phyloP scores from a whole-genome alignment of 345 rosid genomes.

The Populus davidiana region DNA sequence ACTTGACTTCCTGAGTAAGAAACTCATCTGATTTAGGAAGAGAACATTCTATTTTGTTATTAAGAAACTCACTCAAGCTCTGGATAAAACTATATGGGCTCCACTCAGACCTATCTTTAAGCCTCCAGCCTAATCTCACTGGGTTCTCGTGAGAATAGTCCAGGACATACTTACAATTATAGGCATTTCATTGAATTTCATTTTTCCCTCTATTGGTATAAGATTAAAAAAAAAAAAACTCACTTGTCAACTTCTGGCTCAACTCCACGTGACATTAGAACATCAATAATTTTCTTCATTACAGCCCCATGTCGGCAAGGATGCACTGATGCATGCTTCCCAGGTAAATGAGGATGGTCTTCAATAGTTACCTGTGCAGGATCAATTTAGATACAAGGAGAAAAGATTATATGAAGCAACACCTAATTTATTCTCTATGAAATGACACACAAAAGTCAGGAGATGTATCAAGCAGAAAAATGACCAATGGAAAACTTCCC shows the following conservation, averaged over 20 bases:
- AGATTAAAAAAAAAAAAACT: conserved; percentile 5
- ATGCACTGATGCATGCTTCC: conserved; percentile 98
- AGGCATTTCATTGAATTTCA: background rate
- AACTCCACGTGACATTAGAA: conserved; percentile 88
- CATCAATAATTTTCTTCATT: conserved; percentile 98
- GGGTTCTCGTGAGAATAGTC: background rate
- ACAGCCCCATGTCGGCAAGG: conserved; percentile 99
- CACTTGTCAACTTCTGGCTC: conserved; percentile 99
- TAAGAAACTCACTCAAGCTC: background rate
- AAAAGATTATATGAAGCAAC: background rate
- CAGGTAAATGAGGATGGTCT: conserved; percentile 96
- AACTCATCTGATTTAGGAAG: background rate
- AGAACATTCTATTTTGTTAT: background rate
- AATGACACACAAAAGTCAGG: background rate
- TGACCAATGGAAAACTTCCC: background rate
- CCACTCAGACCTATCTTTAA: background rate
- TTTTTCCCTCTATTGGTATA: background rate
- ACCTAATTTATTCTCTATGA: background rate
- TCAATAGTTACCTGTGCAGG: conserved; percentile 79
- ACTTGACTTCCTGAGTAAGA: background rate
- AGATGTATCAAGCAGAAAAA: background rate
- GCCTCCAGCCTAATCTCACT: background rate
- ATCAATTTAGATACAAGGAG: background rate
- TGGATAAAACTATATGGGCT: background rate
- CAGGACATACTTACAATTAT: background rate